Evolutionary conservation across 1,284 basidiomycete genomes (phyloP), one percentile per base, ranked within the genome.

Genomic region (Ganoderma resinaceum): DNA sequence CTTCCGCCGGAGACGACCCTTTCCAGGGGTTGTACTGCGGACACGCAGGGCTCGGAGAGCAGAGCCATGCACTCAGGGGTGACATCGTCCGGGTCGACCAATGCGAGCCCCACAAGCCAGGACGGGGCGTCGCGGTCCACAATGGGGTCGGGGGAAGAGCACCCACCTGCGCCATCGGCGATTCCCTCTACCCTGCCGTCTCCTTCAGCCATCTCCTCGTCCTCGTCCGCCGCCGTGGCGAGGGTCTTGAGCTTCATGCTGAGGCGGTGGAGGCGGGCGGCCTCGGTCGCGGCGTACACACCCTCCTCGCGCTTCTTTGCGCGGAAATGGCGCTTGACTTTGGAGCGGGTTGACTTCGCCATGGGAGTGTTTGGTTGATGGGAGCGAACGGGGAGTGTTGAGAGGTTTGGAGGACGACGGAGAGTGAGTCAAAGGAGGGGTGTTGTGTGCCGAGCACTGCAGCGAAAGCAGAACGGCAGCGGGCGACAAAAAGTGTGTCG

Each of bases 311-410:
- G 91, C 83, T 98, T 98, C 77, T 93, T 92, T 18, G 91, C 86
- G 71, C 97, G 90, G 78, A 91, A 94, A 40, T 90, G 85, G 63
- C 95, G 91, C 82, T 98, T 98, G 71, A 89, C 86, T 83, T 96
- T 97, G 23, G 95, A 95, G 77, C 96, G 89, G 63, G 93, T 88
- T 53, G 95, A 96, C 85, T 98, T 99, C 67, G 95, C 96, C 97
- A 98, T 97, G 53, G 74, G 78, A 69, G 59, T 37, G 43, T 64
- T 49, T 63, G 29, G 46, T 55, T 59, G 63, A 14, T 40, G 55
- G 35, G 40, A 29, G 66, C 38, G 55, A 60, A 29, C 18, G 61
- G 38, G 4, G 61, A 33, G 59, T 18, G 16, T 12, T 35, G 37
- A 9, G 23, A 18, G n/a, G 3, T 20, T 60, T 26, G 23, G 20